Conservation (phyloP, 768 basidiomycete genomes). For the Solioccasus polychromus region DNA sequence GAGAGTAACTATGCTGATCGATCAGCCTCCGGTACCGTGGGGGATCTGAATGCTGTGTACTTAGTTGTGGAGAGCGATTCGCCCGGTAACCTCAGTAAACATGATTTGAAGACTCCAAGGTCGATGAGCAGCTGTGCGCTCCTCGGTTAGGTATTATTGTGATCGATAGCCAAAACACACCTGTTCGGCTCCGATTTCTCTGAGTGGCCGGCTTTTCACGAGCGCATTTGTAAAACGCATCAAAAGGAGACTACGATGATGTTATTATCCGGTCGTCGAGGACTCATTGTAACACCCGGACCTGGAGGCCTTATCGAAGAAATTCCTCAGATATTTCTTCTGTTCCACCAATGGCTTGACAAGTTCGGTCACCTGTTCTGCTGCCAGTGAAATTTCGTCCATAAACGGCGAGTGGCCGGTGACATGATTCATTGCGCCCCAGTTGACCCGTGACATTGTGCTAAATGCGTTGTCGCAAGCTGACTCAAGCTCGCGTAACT, state of each 20-base stretch:
- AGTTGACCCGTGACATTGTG: conserved; percentile 74
- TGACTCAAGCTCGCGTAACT: conserved; percentile 83
- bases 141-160: conserved; percentile 7
- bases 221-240: conserved; percentile 87
- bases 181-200: conserved; percentile 95
- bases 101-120: conserved; percentile 81
- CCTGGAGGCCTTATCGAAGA: conserved; percentile 93
- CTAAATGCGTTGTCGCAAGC: conserved; percentile 76
- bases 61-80: conserved; percentile 55
- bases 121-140: conserved; percentile 76
- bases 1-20: conserved; percentile 60
- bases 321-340: conserved; percentile 91
- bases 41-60: conserved; percentile 32
- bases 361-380: conserved; percentile 73
- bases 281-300: conserved; percentile 33
- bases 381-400: conserved; percentile 66
- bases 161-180: conserved; percentile 33
- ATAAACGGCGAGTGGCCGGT: conserved; percentile 84
- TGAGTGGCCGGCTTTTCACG: conserved; percentile 86
- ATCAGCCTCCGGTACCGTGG: conserved; percentile 10
- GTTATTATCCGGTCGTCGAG: neutral
- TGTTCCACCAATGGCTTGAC: conserved; percentile 85
- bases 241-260: conserved; percentile 62
- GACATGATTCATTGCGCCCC: conserved; percentile 79
- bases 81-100: conserved; percentile 80